Percentiles rank a stretch among this genome's conserved stretches.
phyloP scores from a whole-genome alignment of 805 yeast genomes.

The Schwanniomyces polymorphus region DNA sequence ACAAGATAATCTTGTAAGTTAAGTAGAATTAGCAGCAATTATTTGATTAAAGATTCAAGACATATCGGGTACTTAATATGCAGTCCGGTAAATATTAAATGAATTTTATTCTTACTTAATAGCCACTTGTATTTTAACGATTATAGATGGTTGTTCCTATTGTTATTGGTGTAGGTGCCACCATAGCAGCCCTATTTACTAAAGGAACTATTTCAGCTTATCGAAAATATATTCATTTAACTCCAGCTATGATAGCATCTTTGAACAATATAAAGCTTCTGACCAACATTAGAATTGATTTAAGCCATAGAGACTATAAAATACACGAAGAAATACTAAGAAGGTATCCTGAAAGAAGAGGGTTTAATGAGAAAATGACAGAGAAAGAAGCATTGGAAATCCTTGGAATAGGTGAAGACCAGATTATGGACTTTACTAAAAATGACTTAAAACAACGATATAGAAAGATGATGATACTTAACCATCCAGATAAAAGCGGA shows the following conservation, averaged over 20 bases:
- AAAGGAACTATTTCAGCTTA: conserved; percentile 29
- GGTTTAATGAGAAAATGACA: conserved; percentile 39
- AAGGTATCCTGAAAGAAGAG: conserved; percentile 29
- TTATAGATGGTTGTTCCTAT: conserved; percentile 46
- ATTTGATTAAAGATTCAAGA: no score
- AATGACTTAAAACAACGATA: conserved; percentile 32
- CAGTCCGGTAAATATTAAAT: neutral
- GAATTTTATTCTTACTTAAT: neutral
- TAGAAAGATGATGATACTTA: conserved; percentile 37
- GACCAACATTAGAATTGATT: conserved; percentile 8
- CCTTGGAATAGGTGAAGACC: conserved; percentile 42
- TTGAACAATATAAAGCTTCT: conserved; percentile 27
- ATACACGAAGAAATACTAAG: conserved; percentile 12
- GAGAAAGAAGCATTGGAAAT: conserved; percentile 43
- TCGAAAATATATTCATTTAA: conserved; percentile 26
- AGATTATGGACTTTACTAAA: conserved; percentile 38
- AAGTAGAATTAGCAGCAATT: no score
- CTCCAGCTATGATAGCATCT: conserved; percentile 37
- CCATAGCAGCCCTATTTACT: conserved; percentile 49
- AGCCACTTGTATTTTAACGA: neutral
- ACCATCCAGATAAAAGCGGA: conserved; percentile 45
- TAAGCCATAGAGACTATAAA: conserved; percentile 13
- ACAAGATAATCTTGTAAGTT: no score
- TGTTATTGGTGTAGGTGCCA: conserved; percentile 54
- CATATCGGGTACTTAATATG: neutral